Percentiles rank a stretch among this genome's conserved stretches.
phyloP scores from a whole-genome alignment of 2,329 filamentous ascomycete species.

The Penicillium griseofulvum region DNA sequence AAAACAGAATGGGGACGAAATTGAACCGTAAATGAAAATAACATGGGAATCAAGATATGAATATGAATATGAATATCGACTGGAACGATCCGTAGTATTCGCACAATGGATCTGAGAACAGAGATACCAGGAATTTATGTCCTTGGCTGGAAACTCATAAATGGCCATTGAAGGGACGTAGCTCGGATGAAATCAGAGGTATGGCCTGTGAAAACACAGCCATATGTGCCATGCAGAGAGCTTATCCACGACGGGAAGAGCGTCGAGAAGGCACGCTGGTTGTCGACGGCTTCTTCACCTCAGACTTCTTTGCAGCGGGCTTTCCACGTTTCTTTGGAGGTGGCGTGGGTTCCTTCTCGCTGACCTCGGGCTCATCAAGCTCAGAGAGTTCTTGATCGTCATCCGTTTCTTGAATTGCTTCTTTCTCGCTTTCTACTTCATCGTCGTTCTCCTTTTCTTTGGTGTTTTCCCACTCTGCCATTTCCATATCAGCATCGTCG shows the following conservation, averaged over 20 bases:
- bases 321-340: slow-evolving; percentile 17
- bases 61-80: slow-evolving; percentile 8
- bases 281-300: background rate
- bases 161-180: background rate
- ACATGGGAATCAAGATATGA: slow-evolving; percentile 10
- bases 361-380: slow-evolving; percentile 8
- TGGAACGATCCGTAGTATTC: background rate
- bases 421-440: slow-evolving; percentile 19
- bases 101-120: background rate
- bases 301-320: slow-evolving; percentile 11
- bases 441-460: slow-evolving; percentile 30
- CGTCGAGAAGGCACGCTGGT: slow-evolving; percentile 21
- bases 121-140: background rate
- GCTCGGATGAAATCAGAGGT: background rate
- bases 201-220: background rate
- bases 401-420: slow-evolving; percentile 10
- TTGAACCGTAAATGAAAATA: slow-evolving; percentile 1
- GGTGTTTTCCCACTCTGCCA: slow-evolving; percentile 38
- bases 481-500: slow-evolving; percentile 45
- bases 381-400: slow-evolving; percentile 11
- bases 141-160: background rate
- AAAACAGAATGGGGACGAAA: slow-evolving; percentile 1
- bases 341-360: slow-evolving; percentile 22
- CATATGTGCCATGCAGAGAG: background rate
- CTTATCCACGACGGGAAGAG: slow-evolving; percentile 21